Evolutionary conservation across 805 yeast genomes (phyloP), one percentile per base, ranked within the genome.

Genomic region (Jamesozyma piceae): DNA sequence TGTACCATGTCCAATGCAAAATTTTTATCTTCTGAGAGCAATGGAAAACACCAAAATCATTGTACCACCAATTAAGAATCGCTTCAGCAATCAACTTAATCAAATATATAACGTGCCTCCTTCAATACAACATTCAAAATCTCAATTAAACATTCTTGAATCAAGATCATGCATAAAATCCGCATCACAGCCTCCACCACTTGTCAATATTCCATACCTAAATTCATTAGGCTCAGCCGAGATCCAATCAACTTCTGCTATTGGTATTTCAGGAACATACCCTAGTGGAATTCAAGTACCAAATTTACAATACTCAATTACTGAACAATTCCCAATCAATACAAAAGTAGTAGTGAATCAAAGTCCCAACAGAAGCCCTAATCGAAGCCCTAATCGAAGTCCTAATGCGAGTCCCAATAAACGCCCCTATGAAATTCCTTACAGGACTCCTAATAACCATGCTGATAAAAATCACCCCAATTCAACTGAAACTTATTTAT

Each of bases 1-100:
- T 18, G 54, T 66, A 10, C 71, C 72, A 26, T 74, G 61, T 18
- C 68, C 73, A n/a, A 56, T 70, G 6, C 54, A 57, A 19, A 66
- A 69, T 42, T 68, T 63, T 43, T 65, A 69, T 41, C 49, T 64
- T 40, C 37, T 49, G 35, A 61, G 62, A 45, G 53, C 58, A 10
- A 47, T 40, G 17, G 20, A 41, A 28, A 26, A 22, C n/a, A 30
- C 32, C 6, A 21, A 30, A 17, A 10, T 15, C 14, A 44, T 9
- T 34, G 18, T n/a, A 26, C n/a, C 4, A 5, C 17, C 15, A 5
- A 19, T 20, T 10, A 37, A 32, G 18, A 18, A n/a, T 29, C 21
- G 10, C 11, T 24, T 8, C 28, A 24, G 6, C 28, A 24, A 24
- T 8, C 28, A 6, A 8, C 6, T 24, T 11, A 24, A 24, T 11